phyloP scores from a whole-genome alignment of 2,329 filamentous ascomycete species.

The Diaporthe aspalathi region DNA sequence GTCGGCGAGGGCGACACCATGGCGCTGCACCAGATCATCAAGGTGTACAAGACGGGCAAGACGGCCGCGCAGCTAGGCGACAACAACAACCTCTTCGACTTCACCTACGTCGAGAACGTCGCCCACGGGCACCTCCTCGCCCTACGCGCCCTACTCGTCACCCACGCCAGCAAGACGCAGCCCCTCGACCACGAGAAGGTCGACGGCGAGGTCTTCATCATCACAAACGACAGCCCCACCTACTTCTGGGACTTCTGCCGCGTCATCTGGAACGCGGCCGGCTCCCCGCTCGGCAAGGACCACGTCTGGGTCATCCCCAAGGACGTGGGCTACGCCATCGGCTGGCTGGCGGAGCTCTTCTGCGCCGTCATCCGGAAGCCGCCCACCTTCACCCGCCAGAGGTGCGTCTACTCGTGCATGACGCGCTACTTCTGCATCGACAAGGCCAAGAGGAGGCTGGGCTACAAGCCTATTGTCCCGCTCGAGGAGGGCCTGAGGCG shows the following conservation, averaged over 20 bases:
- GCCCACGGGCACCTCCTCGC: constrained; percentile 87
- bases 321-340: constrained; percentile 63
- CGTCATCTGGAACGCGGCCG: constrained; percentile 77
- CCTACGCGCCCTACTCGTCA: constrained; percentile 75
- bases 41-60: constrained; percentile 74
- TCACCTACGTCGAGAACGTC: constrained; percentile 73
- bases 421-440: constrained; percentile 81
- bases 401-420: constrained; percentile 77
- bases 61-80: constrained; percentile 84
- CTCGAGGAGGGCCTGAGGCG: constrained; percentile 72
- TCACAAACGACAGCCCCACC: constrained; percentile 88
- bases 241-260: constrained; percentile 93
- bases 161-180: constrained; percentile 64
- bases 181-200: constrained; percentile 79
- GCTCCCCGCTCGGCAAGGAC: constrained; percentile 62
- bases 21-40: constrained; percentile 77
- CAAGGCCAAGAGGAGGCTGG: constrained; percentile 78
- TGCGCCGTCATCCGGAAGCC: constrained; percentile 61
- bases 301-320: constrained; percentile 67
- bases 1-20: constrained; percentile 91
- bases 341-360: constrained; percentile 64
- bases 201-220: constrained; percentile 88
- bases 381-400: constrained; percentile 68
- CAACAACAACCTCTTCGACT: constrained; percentile 72
- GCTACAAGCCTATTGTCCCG: constrained; percentile 75